A percentile compares a stretch with the other conserved stretches of the same genome.
Evolutionary conservation across 208 protist genomes (phyloP).

Genomic region (Naegleria gruberi): DNA sequence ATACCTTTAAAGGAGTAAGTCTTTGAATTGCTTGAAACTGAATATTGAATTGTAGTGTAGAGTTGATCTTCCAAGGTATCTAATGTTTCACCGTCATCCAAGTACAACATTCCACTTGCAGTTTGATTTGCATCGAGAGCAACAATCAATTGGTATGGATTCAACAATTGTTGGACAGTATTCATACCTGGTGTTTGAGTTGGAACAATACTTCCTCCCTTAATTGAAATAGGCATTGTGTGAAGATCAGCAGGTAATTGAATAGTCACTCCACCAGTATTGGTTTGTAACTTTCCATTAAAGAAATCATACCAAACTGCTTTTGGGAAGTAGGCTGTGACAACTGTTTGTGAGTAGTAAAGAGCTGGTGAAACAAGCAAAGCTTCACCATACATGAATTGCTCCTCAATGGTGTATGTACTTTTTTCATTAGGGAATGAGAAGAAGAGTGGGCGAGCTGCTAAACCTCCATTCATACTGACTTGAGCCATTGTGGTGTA

Average conservation of each 20-base stretch:
- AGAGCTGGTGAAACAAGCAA: slow-evolving; percentile 47
- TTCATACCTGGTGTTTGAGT: slow-evolving; percentile 33
- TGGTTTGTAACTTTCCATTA: background rate
- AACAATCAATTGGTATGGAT: slow-evolving; percentile 42
- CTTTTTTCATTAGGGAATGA: slow-evolving; percentile 50
- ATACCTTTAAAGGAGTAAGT: too few species aligned
- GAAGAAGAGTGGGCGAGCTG: slow-evolving; percentile 58
- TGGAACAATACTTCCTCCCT: slow-evolving; percentile 51
- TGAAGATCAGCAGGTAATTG: too few species aligned
- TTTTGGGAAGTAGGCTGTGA: slow-evolving; percentile 52
- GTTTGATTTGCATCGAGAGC: slow-evolving; percentile 30
- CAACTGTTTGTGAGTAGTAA: slow-evolving; percentile 24
- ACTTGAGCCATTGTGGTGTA: slow-evolving; percentile 53
- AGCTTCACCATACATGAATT: slow-evolving; percentile 54
- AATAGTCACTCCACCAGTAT: background rate
- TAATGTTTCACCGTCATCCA: slow-evolving; percentile 48
- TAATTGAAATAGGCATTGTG: slow-evolving; percentile 46
- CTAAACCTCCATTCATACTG: slow-evolving; percentile 31
- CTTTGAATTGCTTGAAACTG: too few species aligned
- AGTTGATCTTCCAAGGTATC: background rate
- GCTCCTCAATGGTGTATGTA: slow-evolving; percentile 40
- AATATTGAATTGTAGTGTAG: too few species aligned
- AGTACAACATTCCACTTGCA: slow-evolving; percentile 42
- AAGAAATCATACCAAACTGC: slow-evolving; percentile 57
- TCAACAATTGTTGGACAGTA: slow-evolving; percentile 9